These are phyloP conservation scores for Ceratocystis variospora DNA, from an alignment of 2,329 filamentous ascomycete genomes.

Conservation along the genomic window DNA sequence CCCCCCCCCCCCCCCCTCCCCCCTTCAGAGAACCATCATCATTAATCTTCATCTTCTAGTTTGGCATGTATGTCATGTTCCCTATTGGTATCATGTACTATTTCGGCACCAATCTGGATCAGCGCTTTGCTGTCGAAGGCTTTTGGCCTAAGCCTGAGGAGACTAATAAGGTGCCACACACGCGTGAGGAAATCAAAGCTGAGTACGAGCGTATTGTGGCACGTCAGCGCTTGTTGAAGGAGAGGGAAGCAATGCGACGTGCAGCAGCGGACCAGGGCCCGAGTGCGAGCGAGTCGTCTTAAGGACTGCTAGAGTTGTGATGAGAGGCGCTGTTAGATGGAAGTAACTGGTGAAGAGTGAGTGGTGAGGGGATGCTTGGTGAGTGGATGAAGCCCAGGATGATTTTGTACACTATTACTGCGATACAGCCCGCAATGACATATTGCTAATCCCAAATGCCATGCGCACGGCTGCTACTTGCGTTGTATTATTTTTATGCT, in stretches of 20 bases:
- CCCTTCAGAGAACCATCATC: neutral
- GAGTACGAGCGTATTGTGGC: slow-evolving; percentile 63
- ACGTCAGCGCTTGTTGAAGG: slow-evolving; percentile 61
- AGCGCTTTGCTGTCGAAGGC: slow-evolving; percentile 71
- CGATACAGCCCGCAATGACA: neutral
- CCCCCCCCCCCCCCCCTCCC: neutral
- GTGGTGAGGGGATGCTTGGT: neutral
- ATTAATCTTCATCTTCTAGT: slow-evolving; percentile 39
- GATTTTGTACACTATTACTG: neutral
- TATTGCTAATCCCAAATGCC: too few relatives aligned
- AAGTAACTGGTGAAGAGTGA: neutral
- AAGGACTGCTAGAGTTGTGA: neutral
- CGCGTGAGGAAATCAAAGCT: slow-evolving; percentile 66
- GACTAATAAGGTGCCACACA: slow-evolving; percentile 61
- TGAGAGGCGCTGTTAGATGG: neutral
- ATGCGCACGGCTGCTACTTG: neutral
- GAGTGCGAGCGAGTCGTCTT: slow-evolving; percentile 14
- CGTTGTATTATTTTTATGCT: neutral
- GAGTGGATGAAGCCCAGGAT: neutral
- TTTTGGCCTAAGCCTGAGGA: slow-evolving; percentile 86
- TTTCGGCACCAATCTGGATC: slow-evolving; percentile 95
- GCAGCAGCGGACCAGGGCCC: slow-evolving; percentile 22
- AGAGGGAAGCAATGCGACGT: slow-evolving; percentile 29
- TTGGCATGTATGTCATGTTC: slow-evolving; percentile 97
- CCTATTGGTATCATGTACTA: slow-evolving; percentile 99